Base-by-base conservation (phyloP, 345 rosid genomes). In the Rhodamnia rubescens region DNA sequence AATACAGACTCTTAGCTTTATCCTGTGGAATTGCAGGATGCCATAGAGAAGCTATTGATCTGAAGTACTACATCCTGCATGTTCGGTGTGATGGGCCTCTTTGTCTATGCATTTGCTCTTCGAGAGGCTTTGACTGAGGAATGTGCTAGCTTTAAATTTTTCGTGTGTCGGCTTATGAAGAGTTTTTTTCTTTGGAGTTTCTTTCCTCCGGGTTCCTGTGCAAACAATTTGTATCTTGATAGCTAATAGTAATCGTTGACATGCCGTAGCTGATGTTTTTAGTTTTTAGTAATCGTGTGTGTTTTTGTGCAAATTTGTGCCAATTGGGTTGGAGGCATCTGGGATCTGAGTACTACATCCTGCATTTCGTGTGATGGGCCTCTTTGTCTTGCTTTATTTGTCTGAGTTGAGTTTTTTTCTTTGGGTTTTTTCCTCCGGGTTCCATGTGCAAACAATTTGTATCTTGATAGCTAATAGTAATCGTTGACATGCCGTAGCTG, bases 1-100 rank as follows among this genome's bases (percentile, higher is more conserved):
- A 18, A 83, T 16, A 13, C 50, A 16, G 52, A 54, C 50, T 42
- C 50, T 81, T 49, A 80, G 13, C 32, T 42, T 83, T 26, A 52
- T 13, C 18, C 40, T 52, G 55, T 40, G 83, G 20, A 36, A 84
- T 61, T 92, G 92, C 92, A 96, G 98, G 98, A 95, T 89, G 99
- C 99, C 22, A 97, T 97, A 83, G 99, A 97, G 90, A 97, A 96
- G 93, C 96, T 97, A 36, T 90, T 95, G 85, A 95, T 97, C 89
- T 95, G 89, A 88, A 83, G 82, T 50, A 51, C 32, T 27, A 53
- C 85, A 83, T 84, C 20, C 84, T 81, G 87, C 61, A 7, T 82
- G 36, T 52, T 82, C 94, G 96, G 98, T 92, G 94, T 95, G 98
- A 97, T 93, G 98, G 94, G 98, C 95, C 96, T 93, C 95, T 90